Evolutionary conservation across 73 alveolate species (phyloP).

Genomic region (Paraurostyla sp.): DNA sequence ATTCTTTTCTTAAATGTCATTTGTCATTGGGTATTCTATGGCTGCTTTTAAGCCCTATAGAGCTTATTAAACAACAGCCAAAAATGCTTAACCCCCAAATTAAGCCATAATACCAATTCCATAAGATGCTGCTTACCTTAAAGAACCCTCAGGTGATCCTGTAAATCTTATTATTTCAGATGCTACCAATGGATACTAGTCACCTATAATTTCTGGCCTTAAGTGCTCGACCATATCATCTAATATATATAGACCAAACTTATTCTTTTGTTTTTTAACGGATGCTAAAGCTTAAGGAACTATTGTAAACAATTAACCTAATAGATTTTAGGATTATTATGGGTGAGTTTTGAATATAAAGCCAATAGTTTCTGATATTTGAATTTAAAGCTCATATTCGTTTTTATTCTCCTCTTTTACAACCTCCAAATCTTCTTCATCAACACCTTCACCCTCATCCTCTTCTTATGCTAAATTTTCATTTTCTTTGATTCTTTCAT

Average conservation of each 20-base stretch:
- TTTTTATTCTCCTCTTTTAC: slow-evolving; percentile 74
- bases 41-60: slow-evolving; percentile 73
- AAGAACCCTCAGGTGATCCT: slow-evolving; percentile 73
- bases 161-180: slow-evolving; percentile 79
- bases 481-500: slow-evolving; percentile 78
- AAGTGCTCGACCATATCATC: slow-evolving; percentile 96
- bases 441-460: slow-evolving; percentile 84
- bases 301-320: neutral
- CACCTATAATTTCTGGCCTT: slow-evolving; percentile 83
- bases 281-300: slow-evolving; percentile 49
- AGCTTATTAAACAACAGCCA: slow-evolving; percentile 34
- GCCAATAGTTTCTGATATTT: slow-evolving; percentile 85
- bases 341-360: slow-evolving; percentile 86
- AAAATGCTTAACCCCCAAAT: slow-evolving; percentile 57
- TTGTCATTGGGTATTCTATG: slow-evolving; percentile 20
- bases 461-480: slow-evolving; percentile 55
- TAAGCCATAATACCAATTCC: slow-evolving; percentile 95
- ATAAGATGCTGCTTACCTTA: slow-evolving; percentile 96
- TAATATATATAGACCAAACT: slow-evolving; percentile 92
- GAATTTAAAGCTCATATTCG: slow-evolving; percentile 84
- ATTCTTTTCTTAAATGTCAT: slow-evolving; percentile 27
- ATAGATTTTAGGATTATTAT: slow-evolving; percentile 49
- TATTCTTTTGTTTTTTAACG: slow-evolving; percentile 50
- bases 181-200: slow-evolving; percentile 66
- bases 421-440: slow-evolving; percentile 72